Evolutionary conservation across 768 basidiomycete species (phyloP).

Genomic region (Termitomyces sp.): DNA sequence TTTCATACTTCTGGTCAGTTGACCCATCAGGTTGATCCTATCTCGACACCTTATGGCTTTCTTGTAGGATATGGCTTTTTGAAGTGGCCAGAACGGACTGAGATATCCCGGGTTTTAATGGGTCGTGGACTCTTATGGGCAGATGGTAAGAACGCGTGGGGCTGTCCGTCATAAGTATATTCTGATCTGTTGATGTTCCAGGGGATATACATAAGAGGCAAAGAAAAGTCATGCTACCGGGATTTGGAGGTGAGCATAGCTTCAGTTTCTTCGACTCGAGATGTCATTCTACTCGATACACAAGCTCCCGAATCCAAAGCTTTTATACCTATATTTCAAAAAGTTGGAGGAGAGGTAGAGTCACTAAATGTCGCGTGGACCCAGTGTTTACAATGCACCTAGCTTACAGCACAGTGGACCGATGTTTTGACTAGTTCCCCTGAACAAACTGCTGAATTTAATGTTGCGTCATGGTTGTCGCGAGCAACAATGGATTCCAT

Average conservation of each 20-base stretch:
- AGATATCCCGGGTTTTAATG: conserved; percentile 46
- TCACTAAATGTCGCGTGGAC: conserved; percentile 12
- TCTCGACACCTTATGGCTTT: not conserved
- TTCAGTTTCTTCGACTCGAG: not conserved
- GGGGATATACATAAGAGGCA: conserved; percentile 52
- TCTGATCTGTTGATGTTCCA: conserved; percentile 6
- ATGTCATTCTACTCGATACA: not conserved
- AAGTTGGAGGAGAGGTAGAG: conserved; percentile 37
- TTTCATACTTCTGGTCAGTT: conserved; percentile 45
- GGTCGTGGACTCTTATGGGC: conserved; percentile 54
- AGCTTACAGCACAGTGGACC: conserved; percentile 51
- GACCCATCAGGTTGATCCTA: not conserved
- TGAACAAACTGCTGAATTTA: conserved; percentile 37
- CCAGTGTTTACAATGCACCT: not conserved
- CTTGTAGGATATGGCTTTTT: conserved; percentile 46
- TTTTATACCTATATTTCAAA: conserved; percentile 46
- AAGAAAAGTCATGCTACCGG: conserved; percentile 50
- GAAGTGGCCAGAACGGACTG: conserved; percentile 48
- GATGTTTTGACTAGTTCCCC: conserved; percentile 42
- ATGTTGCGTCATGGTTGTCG: conserved; percentile 49
- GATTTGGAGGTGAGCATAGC: conserved; percentile 42
- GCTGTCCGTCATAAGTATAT: not conserved
- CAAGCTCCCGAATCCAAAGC: conserved; percentile 45
- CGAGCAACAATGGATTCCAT: conserved; percentile 48
- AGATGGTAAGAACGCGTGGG: conserved; percentile 32